phyloP scores from a whole-genome alignment of 2,329 filamentous ascomycete genomes.

The Knufia fluminis region DNA sequence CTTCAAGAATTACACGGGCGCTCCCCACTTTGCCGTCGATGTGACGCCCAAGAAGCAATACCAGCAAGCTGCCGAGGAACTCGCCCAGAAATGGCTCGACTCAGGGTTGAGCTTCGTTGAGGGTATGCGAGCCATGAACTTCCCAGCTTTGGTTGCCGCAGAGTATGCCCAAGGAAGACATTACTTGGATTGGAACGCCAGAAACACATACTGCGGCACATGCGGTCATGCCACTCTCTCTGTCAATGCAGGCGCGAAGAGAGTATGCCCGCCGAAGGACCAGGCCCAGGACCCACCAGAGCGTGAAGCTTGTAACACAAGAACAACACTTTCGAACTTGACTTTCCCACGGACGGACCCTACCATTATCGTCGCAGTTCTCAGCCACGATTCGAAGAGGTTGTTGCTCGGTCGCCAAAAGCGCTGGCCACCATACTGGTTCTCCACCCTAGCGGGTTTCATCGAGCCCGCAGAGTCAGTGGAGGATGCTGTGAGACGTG shows the following conservation, averaged over 20 bases:
- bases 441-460: constrained; percentile 80
- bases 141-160: constrained; percentile 60
- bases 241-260: constrained; percentile 37
- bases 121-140: constrained; percentile 53
- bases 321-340: constrained; percentile 79
- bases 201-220: constrained; percentile 83
- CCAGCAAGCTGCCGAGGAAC: constrained; percentile 50
- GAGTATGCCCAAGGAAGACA: constrained; percentile 84
- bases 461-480: constrained; percentile 77
- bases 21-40: constrained; percentile 83
- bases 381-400: constrained; percentile 67
- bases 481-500: constrained; percentile 72
- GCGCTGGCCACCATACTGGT: constrained; percentile 76
- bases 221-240: constrained; percentile 72
- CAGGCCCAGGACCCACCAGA: constrained; percentile 36
- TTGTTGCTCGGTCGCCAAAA: constrained; percentile 78
- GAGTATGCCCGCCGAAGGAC: constrained; percentile 37
- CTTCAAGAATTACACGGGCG: constrained; percentile 59
- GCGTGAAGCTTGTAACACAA: constrained; percentile 66
- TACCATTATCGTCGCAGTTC: constrained; percentile 88
- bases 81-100: constrained; percentile 42
- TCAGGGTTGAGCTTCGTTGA: constrained; percentile 58
- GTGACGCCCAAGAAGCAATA: constrained; percentile 62
- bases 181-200: constrained; percentile 85
- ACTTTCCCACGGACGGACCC: constrained; percentile 88